Evolutionary conservation across 176 grass and related monocot genomes (phyloP), one percentile per base, ranked within the genome.

Genomic region (Cenchrus americanus): DNA sequence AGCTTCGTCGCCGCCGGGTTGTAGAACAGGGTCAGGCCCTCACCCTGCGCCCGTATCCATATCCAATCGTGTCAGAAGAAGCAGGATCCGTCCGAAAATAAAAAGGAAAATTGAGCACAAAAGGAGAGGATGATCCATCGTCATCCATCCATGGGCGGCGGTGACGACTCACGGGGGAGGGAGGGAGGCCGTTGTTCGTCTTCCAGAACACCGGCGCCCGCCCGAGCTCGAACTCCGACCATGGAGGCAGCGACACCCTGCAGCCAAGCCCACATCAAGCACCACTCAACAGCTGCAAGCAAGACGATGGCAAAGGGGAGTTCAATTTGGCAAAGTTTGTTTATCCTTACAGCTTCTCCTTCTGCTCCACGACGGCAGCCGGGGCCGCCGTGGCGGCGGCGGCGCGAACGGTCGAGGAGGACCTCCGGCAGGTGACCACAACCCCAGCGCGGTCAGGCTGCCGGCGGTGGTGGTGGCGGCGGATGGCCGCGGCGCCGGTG

Each of bases 151-250:
- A 37, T 37, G 34, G 34, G 34, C 34, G 34, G 34, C 34, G 34
- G 34, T 3, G 34, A 37, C 3, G 23, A 88, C 75, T 69, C 83
- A 95, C 93, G 34, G 91, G 70, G 23, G 93, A 77, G 14, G 93
- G 93, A 88, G 91, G 80, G 24, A 93, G 91, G 69, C 96, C 93
- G 46, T 59, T 98, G 77, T 3, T 64, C 27, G 96, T 98, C 85
- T 93, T 98, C 96, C 96, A 98, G 83, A 73, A 98, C 66, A 98
- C 83, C 62, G 96, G 89, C 53, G 85, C 87, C 74, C 74, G 86
- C 79, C 96, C 96, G 60, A 98, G 84, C 85, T 98, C 96, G 83
- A 95, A 98, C 62, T 95, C 91, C 47, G 91, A 65, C 91, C 96
- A 95, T 32, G 87, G 87, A 22, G 96, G 96, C 69, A 90, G 93